Percentiles rank a stretch among this genome's conserved stretches.
phyloP scores from a whole-genome alignment of 176 grass and related monocot genomes.

The Raddia guianensis region DNA sequence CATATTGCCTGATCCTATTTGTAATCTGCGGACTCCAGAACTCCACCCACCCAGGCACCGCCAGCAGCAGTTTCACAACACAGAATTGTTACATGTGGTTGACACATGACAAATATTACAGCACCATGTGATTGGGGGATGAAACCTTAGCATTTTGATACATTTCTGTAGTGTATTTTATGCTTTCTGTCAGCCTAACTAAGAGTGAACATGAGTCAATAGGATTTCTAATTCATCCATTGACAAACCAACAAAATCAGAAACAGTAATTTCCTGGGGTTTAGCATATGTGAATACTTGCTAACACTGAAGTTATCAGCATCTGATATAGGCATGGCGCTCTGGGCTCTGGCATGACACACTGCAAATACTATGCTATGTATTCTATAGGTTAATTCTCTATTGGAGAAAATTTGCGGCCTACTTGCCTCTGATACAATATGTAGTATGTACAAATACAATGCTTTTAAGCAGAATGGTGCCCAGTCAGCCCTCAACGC shows the following conservation, averaged over 20 bases:
- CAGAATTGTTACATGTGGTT: neutral
- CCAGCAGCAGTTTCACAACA: neutral
- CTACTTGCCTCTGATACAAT: neutral
- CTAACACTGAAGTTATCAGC: neutral
- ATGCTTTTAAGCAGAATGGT: neutral
- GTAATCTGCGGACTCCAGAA: conserved; percentile 1
- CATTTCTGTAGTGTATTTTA: conserved; percentile 3
- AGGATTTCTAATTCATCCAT: neutral
- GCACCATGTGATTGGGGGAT: neutral
- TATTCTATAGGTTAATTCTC: neutral
- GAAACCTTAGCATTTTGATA: conserved; percentile 6
- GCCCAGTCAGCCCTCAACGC: neutral
- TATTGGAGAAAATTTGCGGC: neutral
- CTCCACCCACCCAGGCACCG: neutral
- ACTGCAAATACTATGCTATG: neutral
- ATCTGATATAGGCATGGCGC: neutral
- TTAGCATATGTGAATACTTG: neutral
- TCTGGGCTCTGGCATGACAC: neutral
- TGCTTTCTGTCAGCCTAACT: neutral
- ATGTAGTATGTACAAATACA: neutral
- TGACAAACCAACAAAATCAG: neutral
- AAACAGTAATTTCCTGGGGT: neutral
- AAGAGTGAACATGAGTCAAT: neutral
- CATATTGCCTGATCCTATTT: neutral
- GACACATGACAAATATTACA: neutral